phyloP scores from a whole-genome alignment of 805 yeast species.

The Candida ficus region DNA sequence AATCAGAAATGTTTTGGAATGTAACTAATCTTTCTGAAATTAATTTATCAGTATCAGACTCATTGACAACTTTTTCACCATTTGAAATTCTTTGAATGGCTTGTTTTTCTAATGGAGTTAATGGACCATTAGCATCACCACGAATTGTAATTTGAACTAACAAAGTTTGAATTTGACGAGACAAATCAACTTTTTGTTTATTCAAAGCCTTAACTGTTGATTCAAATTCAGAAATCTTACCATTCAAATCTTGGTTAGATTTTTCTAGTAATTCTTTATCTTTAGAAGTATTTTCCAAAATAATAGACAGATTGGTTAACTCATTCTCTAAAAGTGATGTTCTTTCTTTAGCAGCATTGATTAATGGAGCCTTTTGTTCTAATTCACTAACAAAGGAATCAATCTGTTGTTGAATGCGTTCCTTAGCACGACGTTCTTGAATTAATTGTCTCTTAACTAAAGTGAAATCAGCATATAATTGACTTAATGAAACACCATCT shows the following conservation, averaged over 20 bases:
- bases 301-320: conserved; percentile 46
- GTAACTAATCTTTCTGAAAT: conserved; percentile 71
- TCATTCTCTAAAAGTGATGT: conserved; percentile 52
- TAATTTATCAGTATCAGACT: conserved; percentile 64
- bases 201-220: conserved; percentile 36
- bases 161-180: conserved; percentile 75
- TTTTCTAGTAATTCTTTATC: conserved; percentile 39
- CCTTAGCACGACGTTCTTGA: conserved; percentile 67
- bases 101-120: conserved; percentile 59
- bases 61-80: conserved; percentile 29
- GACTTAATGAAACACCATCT: conserved; percentile 56
- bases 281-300: conserved; percentile 47
- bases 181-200: conserved; percentile 63
- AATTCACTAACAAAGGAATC: conserved; percentile 69
- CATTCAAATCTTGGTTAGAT: conserved; percentile 18
- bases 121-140: conserved; percentile 51
- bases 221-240: conserved; percentile 29
- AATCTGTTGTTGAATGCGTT: conserved; percentile 63
- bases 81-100: conserved; percentile 49
- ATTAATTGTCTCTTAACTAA: conserved; percentile 60
- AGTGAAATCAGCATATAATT: conserved; percentile 60
- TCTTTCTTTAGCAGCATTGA: conserved; percentile 60
- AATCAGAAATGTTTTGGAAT: conserved; percentile 59
- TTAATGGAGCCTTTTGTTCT: conserved; percentile 71
- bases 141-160: conserved; percentile 61